A percentile compares a stretch with the other conserved stretches of the same genome.
phyloP scores from a whole-genome alignment of 1,139 yeast species.

The Saccharomyces pastorianus region DNA sequence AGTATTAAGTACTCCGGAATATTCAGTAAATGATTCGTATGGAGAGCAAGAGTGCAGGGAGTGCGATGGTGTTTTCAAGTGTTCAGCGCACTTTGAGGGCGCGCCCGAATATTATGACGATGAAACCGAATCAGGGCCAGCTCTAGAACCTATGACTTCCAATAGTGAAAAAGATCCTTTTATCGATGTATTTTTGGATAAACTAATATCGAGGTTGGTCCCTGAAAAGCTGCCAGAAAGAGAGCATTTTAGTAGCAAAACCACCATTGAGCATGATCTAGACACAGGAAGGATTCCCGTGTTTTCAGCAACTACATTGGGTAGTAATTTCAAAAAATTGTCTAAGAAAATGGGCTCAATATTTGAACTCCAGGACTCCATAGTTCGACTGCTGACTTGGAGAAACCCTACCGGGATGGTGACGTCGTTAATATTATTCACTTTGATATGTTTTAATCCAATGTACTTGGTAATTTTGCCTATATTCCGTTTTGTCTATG shows the following conservation, averaged over 20 bases:
- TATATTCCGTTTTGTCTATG: slow-evolving; percentile 45
- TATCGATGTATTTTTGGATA: slow-evolving; percentile 50
- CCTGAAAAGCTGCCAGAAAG: slow-evolving; percentile 43
- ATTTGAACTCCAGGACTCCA: slow-evolving; percentile 48
- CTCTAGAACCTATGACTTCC: not conserved
- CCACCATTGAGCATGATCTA: slow-evolving; percentile 31
- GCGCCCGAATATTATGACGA: not conserved
- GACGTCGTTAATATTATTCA: slow-evolving; percentile 43
- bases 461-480: slow-evolving; percentile 62
- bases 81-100: not conserved
- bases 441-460: slow-evolving; percentile 62
- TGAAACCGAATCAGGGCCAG: not conserved
- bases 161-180: slow-evolving; percentile 37
- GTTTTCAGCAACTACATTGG: slow-evolving; percentile 43
- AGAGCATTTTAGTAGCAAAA: slow-evolving; percentile 34
- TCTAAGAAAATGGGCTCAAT: slow-evolving; percentile 47
- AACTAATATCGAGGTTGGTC: slow-evolving; percentile 41
- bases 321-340: slow-evolving; percentile 44
- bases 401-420: slow-evolving; percentile 52
- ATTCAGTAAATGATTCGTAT: not conserved
- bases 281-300: slow-evolving; percentile 45
- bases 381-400: slow-evolving; percentile 55
- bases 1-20: slow-evolving; percentile 15
- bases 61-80: not conserved
- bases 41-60: not conserved